Evolutionary conservation across 371 early-diverging fungal genomes (phyloP).

Genomic region (Mortierella sp.): DNA sequence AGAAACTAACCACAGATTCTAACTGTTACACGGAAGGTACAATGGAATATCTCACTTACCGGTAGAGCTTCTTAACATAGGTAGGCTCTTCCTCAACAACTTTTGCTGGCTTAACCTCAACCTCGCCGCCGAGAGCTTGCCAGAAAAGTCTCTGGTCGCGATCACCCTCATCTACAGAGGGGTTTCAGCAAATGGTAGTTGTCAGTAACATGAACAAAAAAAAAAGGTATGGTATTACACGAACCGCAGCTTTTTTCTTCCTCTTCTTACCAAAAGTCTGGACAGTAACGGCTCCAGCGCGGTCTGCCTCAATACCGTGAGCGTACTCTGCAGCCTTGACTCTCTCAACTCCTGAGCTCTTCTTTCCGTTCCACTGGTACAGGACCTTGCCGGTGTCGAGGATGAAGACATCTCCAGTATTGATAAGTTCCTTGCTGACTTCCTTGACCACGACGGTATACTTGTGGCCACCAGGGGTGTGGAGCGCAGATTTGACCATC

Average conservation of each 20-base stretch:
- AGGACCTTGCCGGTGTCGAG: conserved; percentile 78
- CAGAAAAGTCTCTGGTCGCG: conserved; percentile 73
- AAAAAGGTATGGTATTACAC: too few species aligned
- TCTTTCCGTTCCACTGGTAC: conserved; percentile 82
- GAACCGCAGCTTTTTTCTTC: neutral
- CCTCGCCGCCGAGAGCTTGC: conserved; percentile 76
- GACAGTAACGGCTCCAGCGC: conserved; percentile 73
- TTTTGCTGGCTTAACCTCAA: conserved; percentile 64
- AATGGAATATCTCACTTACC: conserved; percentile 46
- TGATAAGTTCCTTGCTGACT: conserved; percentile 73
- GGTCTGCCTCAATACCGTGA: conserved; percentile 64
- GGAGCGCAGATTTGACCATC: conserved; percentile 68
- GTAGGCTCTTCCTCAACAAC: conserved; percentile 54
- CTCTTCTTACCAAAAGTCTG: conserved; percentile 69
- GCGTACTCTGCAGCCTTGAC: conserved; percentile 79
- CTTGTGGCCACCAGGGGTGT: conserved; percentile 38
- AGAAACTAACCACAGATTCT: neutral
- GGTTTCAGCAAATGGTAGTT: neutral
- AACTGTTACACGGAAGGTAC: neutral
- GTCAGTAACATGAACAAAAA: conserved; percentile 1
- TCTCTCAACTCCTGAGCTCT: conserved; percentile 75
- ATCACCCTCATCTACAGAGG: conserved; percentile 70
- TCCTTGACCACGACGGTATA: conserved; percentile 74
- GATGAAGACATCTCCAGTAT: conserved; percentile 84
- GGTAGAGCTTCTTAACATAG: conserved; percentile 63